phyloP scores from a whole-genome alignment of 208 protist genomes.

The Leishmania turanica region DNA sequence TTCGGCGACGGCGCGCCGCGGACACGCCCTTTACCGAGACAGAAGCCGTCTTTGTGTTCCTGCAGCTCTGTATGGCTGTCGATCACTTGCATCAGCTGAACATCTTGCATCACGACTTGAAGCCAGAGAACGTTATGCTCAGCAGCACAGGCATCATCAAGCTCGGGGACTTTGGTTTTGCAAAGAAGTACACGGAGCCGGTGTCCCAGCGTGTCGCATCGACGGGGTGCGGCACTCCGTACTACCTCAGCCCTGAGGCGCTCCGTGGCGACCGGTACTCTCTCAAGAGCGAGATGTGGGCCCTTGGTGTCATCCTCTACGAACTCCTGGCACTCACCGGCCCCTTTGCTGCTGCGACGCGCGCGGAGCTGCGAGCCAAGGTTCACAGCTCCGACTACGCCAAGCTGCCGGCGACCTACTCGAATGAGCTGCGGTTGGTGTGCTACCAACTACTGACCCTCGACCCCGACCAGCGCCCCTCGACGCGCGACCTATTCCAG shows the following conservation, averaged over 20 bases:
- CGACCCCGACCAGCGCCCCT: conserved; percentile 15
- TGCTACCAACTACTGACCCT: conserved; percentile 21
- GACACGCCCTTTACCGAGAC: conserved; percentile 43
- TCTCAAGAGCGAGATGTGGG: conserved; percentile 90
- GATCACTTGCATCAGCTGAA: conserved; percentile 72
- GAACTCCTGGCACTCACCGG: conserved; percentile 69
- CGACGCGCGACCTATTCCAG: conserved; percentile 25
- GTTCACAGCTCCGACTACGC: conserved; percentile 11
- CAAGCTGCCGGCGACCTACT: conserved; percentile 8
- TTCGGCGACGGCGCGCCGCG: conserved; percentile 38
- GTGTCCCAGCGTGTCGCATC: conserved; percentile 38
- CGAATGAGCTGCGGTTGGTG: conserved; percentile 15
- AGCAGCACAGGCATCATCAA: conserved; percentile 71
- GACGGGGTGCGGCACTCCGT: conserved; percentile 78
- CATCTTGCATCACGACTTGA: conserved; percentile 93
- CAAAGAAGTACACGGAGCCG: conserved; percentile 41
- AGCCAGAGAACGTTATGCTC: conserved; percentile 91
- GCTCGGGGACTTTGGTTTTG: conserved; percentile 83
- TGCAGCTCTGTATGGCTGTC: conserved; percentile 72
- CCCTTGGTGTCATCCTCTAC: conserved; percentile 77
- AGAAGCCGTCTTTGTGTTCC: conserved; percentile 58
- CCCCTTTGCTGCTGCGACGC: conserved; percentile 61
- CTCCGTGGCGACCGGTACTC: conserved; percentile 86
- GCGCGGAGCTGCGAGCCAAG: conserved; percentile 10
- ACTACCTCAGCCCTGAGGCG: conserved; percentile 92